Base-by-base conservation (phyloP, 208 protist species). In the Crithidia expoeki region DNA sequence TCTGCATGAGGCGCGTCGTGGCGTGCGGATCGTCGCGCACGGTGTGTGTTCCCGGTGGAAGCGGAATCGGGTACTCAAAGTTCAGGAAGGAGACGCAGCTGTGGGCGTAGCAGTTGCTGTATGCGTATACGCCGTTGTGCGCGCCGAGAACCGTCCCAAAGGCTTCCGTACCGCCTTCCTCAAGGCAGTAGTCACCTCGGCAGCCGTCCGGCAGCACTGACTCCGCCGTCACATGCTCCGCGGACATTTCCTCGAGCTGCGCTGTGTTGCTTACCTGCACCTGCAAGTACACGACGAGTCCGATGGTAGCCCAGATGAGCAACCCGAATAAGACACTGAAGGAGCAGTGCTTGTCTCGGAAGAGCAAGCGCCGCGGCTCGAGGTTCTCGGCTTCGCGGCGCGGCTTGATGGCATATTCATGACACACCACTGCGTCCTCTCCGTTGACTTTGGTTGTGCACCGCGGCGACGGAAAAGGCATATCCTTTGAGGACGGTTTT, bases 81-180 rank as follows among this genome's bases (percentile, higher is more conserved):
- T 81, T 42, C 10, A 75, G 32, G 12, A 72, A 30, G 16, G 76
- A 83, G 40, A 83, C 71, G 64, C 69, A 89, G 9, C 56, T 78
- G 23, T 68, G 34, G 42, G 50, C 57, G 71, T 88, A 72, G 76
- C 86, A 94, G 79, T 92, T 94, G 47, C 86, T 89, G 65, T 84
- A 94, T 19, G 79, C 81, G 38, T 79, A 70, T 12, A 90, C 80
- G 52, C 78, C 80, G 27, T 85, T 53, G 59, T 83, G 56, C 1
- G 52, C 61, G 23, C 89, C 89, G 5, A 90, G 64, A n/a, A 92
- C 79, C 23, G 70, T 46, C 6, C 86, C 89, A 55, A 92, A 92
- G 17, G 72, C 51, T 63, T 57, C 73, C n/a, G 32, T 72, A 52
- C 76, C 77, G 56, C 25, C 53, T 0, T 59, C 44, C 25, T 50